Conservation (phyloP, 768 basidiomycete genomes). For the Tulasnella sp. region DNA sequence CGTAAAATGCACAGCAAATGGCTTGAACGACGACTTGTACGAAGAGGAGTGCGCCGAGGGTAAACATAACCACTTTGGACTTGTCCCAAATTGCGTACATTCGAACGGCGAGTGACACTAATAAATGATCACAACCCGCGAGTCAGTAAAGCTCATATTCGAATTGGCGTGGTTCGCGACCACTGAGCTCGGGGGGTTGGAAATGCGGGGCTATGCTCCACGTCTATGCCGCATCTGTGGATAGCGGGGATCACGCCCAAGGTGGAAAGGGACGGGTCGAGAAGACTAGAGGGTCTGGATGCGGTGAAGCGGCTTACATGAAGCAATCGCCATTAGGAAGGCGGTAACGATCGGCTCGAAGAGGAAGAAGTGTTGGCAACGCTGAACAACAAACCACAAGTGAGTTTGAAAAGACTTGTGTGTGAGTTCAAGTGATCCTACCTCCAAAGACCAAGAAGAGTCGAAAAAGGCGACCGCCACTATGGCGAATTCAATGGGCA, state of each 20-base stretch:
- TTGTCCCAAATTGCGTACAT: slow-evolving; percentile 74
- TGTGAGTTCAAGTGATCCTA: slow-evolving; percentile 27
- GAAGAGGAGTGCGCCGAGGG: slow-evolving; percentile 53
- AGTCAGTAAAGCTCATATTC: not conserved
- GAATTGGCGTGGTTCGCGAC: no score
- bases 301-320: slow-evolving; percentile 35
- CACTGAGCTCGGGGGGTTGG: not conserved
- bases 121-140: not conserved
- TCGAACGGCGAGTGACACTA: slow-evolving; percentile 66
- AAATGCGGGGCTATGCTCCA: not conserved
- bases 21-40: slow-evolving; percentile 66
- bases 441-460: slow-evolving; percentile 52
- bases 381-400: slow-evolving; percentile 30
- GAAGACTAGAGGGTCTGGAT: not conserved
- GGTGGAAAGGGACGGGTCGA: not conserved
- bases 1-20: slow-evolving; percentile 66
- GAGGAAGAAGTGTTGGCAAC: slow-evolving; percentile 64
- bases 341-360: slow-evolving; percentile 85
- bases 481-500: slow-evolving; percentile 70
- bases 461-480: slow-evolving; percentile 82
- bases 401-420: not conserved
- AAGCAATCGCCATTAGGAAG: slow-evolving; percentile 64
- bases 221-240: not conserved
- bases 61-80: slow-evolving; percentile 43
- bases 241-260: not conserved